Base-by-base conservation (phyloP, 2,329 filamentous ascomycete genomes). In the Fusarium tjaetaba region DNA sequence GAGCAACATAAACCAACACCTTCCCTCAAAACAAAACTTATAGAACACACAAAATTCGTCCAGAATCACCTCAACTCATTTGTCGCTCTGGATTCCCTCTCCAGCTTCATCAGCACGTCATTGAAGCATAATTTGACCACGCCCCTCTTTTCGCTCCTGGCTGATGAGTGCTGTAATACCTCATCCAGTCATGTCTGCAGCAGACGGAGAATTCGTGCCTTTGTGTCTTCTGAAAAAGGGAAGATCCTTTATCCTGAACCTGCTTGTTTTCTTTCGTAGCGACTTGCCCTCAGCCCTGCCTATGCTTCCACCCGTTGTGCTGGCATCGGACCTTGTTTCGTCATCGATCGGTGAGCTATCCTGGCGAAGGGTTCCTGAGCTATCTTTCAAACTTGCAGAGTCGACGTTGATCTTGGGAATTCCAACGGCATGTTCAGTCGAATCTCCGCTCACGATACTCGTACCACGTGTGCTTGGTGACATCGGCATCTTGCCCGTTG, bases 381-480 rank as follows among this genome's bases (percentile, higher is more conserved):
- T 72, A 14, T 82, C 65, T 79, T 79, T 79, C 67, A 79, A 74
- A 61, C 79, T 80, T 11, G 84, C 80, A 7, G 82, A 81, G 5
- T 84, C 83, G 32, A 85, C 78, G 28, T 82, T 83, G 67, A 80
- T 74, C 16, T 77, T 79, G 2, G 84, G 85, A 26, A 86, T 81
- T 71, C 85, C 85, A 42, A 81, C 78, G 7, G 85, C 84, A 24
- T 85, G 85, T 52, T 90, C 89, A 61, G 86, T 77, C 13, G 88
- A 90, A 48, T 90, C 88, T 61, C 86, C 85, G 80, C 89, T 91
- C 73, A 90, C 86, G 71, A 92, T 89, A 79, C 90, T 92, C 24
- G 90, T 92, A 43, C 89, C 90, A 77, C 90, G 86, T 6, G 90
- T 92, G 78, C 89, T 91, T 5, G 90, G 90, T 30, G 90, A 91